phyloP scores from a whole-genome alignment of 2,329 filamentous ascomycete species.

The Verticillium albo-atrum region DNA sequence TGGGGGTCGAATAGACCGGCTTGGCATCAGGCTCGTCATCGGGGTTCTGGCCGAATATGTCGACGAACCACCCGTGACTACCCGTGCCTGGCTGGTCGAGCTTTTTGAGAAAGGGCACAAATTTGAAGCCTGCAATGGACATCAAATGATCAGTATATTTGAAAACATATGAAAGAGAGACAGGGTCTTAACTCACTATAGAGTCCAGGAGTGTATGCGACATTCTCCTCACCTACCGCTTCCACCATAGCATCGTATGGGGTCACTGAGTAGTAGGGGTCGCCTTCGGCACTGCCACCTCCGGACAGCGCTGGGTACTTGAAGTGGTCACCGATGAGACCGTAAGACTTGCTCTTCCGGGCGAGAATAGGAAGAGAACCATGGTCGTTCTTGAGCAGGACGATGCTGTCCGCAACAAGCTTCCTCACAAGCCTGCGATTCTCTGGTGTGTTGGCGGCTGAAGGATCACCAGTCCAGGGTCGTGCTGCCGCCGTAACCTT shows the following conservation, averaged over 20 bases:
- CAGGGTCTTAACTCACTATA: conserved; percentile 43
- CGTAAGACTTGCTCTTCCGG: conserved; percentile 25
- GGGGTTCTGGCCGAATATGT: conserved; percentile 9
- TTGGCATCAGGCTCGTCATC: conserved; percentile 1
- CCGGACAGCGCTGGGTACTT: conserved; percentile 26
- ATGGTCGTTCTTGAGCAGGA: conserved; percentile 2
- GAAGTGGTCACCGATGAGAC: conserved; percentile 47
- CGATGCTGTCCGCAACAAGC: conserved; percentile 3
- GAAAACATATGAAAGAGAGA: conserved; percentile 1
- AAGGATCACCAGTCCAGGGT: not conserved
- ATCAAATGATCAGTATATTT: not conserved
- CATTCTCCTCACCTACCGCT: conserved; percentile 14
- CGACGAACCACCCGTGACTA: conserved; percentile 8
- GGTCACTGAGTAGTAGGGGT: conserved; percentile 23
- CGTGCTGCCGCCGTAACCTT: not conserved
- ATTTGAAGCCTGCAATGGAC: conserved; percentile 6
- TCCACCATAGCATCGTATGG: conserved; percentile 32
- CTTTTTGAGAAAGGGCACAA: conserved; percentile 8
- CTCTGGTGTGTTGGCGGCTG: conserved; percentile 4
- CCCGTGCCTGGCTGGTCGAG: not conserved
- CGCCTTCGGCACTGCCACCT: conserved; percentile 24
- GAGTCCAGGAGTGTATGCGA: conserved; percentile 53
- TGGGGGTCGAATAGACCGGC: conserved; percentile 2
- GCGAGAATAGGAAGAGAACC: conserved; percentile 25
- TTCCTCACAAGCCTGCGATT: not conserved